phyloP scores from a whole-genome alignment of 352 stramenopile species.

The Pythium rishiriense region DNA sequence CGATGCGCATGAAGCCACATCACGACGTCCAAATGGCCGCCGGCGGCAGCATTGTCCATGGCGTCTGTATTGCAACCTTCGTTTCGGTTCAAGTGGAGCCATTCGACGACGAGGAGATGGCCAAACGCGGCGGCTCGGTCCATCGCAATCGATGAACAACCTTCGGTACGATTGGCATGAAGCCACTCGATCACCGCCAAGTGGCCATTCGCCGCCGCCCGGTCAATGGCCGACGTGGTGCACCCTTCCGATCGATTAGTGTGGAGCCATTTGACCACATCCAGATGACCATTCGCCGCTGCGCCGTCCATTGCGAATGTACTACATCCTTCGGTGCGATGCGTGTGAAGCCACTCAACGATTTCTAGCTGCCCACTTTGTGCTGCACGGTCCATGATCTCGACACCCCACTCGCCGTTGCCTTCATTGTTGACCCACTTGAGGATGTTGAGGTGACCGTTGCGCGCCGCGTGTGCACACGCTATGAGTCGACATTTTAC shows the following conservation, averaged over 20 bases:
- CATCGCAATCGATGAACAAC: slow-evolving; percentile 23
- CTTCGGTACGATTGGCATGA: slow-evolving; percentile 19
- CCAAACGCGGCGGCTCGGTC: slow-evolving; percentile 14
- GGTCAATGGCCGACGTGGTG: slow-evolving; percentile 22
- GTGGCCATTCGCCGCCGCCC: slow-evolving; percentile 13
- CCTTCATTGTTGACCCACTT: slow-evolving; percentile 26
- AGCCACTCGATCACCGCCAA: slow-evolving; percentile 21
- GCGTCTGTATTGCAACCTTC: slow-evolving; percentile 20
- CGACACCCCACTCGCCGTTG: slow-evolving; percentile 21
- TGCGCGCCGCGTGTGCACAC: slow-evolving; percentile 15
- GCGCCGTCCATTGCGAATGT: slow-evolving; percentile 24
- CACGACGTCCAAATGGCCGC: slow-evolving; percentile 19
- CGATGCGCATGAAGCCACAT: slow-evolving; percentile 21
- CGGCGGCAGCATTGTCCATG: slow-evolving; percentile 25
- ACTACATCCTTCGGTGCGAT: slow-evolving; percentile 19
- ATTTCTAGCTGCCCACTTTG: slow-evolving; percentile 19
- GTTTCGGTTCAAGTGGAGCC: slow-evolving; percentile 17
- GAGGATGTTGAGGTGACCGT: slow-evolving; percentile 25
- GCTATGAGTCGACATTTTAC: slow-evolving; percentile 8
- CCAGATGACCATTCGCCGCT: slow-evolving; percentile 17
- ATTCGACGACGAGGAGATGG: slow-evolving; percentile 15
- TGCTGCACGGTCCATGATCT: slow-evolving; percentile 23
- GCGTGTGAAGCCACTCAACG: slow-evolving; percentile 23
- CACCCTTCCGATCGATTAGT: slow-evolving; percentile 19
- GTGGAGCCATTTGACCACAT: slow-evolving; percentile 26